Percentiles rank a stretch among this genome's conserved stretches.
Evolutionary conservation across 805 yeast genomes (phyloP).

Genomic region (Priceomyces melissophilus): DNA sequence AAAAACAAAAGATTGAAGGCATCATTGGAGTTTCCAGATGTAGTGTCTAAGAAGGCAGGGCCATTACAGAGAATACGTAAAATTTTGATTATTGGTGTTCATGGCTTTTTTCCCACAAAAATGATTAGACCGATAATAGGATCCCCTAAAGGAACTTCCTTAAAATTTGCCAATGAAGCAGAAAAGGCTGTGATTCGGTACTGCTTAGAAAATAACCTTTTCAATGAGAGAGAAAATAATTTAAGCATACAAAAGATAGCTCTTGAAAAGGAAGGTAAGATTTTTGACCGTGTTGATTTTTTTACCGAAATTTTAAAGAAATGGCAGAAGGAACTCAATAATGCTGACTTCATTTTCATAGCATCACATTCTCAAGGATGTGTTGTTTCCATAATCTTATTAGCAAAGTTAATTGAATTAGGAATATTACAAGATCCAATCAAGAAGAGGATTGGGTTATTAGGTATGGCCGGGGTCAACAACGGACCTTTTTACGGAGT

Average conservation of each 20-base stretch:
- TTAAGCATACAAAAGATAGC: slow-evolving; percentile 82
- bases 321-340: slow-evolving; percentile 56
- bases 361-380: slow-evolving; percentile 97
- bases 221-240: slow-evolving; percentile 27
- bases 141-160: slow-evolving; percentile 94
- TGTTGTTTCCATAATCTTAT: slow-evolving; percentile 78
- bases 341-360: slow-evolving; percentile 82
- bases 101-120: slow-evolving; percentile 91
- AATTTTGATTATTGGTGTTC: slow-evolving; percentile 86
- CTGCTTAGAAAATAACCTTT: slow-evolving; percentile 45
- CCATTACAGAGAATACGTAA: slow-evolving; percentile 42
- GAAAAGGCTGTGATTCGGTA: slow-evolving; percentile 68
- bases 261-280: slow-evolving; percentile 88
- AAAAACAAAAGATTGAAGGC: slow-evolving; percentile 6
- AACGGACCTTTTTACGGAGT: slow-evolving; percentile 92
- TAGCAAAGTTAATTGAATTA: slow-evolving; percentile 66
- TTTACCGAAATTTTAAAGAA: slow-evolving; percentile 69
- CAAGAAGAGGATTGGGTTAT: slow-evolving; percentile 55
- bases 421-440: slow-evolving; percentile 42
- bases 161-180: slow-evolving; percentile 86
- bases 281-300: slow-evolving; percentile 79
- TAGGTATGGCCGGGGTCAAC: slow-evolving; percentile 95
- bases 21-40: slow-evolving; percentile 12
- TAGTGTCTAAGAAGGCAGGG: slow-evolving; percentile 24
- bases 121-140: slow-evolving; percentile 86